Conservation (phyloP, 176 grass and related monocot genomes). For the Aechmea fasciata region DNA sequence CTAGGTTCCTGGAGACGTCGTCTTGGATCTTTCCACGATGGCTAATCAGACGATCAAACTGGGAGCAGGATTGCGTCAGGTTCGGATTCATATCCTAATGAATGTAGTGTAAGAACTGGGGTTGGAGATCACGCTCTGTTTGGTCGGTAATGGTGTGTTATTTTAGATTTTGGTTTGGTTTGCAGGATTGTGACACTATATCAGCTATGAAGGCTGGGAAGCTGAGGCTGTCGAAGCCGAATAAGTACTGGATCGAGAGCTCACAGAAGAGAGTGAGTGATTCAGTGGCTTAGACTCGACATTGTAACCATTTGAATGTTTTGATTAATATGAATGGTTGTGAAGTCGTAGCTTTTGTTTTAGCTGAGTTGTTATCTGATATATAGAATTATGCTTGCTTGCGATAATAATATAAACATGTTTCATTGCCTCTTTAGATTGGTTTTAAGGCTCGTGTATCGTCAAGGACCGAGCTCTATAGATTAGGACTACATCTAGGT, state of each 20-base stretch:
- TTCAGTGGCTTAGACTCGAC: neutral
- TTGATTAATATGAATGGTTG: slow-evolving; percentile 9
- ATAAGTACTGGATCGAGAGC: slow-evolving; percentile 92
- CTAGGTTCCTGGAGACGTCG: slow-evolving; percentile 67
- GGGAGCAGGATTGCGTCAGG: slow-evolving; percentile 64
- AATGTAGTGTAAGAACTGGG: slow-evolving; percentile 22
- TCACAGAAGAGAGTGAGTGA: slow-evolving; percentile 75
- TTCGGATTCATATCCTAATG: slow-evolving; percentile 14
- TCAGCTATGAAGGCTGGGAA: slow-evolving; percentile 58
- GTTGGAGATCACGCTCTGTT: neutral
- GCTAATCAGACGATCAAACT: slow-evolving; percentile 80
- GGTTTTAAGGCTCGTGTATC: neutral
- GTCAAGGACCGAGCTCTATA: neutral
- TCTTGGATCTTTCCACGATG: slow-evolving; percentile 72
- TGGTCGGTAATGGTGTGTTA: neutral
- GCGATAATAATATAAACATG: neutral
- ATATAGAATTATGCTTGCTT: slow-evolving; percentile 1
- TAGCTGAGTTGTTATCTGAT: neutral
- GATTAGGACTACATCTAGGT: no score
- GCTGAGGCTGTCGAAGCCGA: slow-evolving; percentile 70
- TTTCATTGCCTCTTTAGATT: slow-evolving; percentile 1
- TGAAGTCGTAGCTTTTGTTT: slow-evolving; percentile 8
- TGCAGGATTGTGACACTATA: slow-evolving; percentile 67
- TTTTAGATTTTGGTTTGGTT: neutral
- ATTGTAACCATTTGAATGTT: neutral